Conservation (phyloP, 148 eudicot genomes). For the Heliamphora exappendiculata region DNA sequence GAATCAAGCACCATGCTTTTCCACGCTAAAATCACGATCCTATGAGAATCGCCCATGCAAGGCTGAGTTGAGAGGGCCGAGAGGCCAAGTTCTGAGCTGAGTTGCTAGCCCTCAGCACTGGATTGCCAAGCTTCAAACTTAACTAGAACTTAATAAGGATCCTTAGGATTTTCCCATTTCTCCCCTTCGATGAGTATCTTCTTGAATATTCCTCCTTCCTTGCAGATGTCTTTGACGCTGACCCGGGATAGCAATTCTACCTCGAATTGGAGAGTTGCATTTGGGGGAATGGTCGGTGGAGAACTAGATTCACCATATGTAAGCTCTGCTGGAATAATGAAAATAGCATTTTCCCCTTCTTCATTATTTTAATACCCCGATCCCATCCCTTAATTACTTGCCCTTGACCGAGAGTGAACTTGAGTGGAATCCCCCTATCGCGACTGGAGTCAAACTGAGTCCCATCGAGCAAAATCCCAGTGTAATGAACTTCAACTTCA, state of each 20-base stretch:
- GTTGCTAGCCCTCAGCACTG: too few relatives aligned
- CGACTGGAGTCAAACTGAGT: constrained; percentile 89
- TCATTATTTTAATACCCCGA: constrained; percentile 85
- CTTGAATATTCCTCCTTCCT: constrained; percentile 93
- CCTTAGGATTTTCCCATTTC: constrained; percentile 97
- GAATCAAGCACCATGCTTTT: too few relatives aligned
- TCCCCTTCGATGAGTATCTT: constrained; percentile 78
- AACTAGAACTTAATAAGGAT: constrained; percentile 86
- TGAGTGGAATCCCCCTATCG: constrained; percentile 74
- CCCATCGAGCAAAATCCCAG: constrained; percentile 92
- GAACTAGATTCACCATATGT: constrained; percentile 94
- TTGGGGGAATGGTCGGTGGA: constrained; percentile 85
- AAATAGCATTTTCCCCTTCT: constrained; percentile 86
- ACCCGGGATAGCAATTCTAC: constrained; percentile 85
- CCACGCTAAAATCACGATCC: too few relatives aligned
- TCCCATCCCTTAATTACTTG: constrained; percentile 99
- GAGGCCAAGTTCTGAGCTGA: too few relatives aligned
- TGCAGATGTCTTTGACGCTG: constrained; percentile 93
- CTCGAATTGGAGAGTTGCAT: constrained; percentile 85
- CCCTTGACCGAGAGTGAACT: constrained; percentile 91
- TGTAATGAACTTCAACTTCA: constrained; percentile 94
- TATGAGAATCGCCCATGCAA: too few relatives aligned
- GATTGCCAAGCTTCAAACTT: too few relatives aligned
- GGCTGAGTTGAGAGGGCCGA: too few relatives aligned
- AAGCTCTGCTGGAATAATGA: constrained; percentile 85